Percentiles rank a stretch among this genome's conserved stretches.
Evolutionary conservation across 768 basidiomycete species (phyloP).

Genomic region (Tricholoma sp.): DNA sequence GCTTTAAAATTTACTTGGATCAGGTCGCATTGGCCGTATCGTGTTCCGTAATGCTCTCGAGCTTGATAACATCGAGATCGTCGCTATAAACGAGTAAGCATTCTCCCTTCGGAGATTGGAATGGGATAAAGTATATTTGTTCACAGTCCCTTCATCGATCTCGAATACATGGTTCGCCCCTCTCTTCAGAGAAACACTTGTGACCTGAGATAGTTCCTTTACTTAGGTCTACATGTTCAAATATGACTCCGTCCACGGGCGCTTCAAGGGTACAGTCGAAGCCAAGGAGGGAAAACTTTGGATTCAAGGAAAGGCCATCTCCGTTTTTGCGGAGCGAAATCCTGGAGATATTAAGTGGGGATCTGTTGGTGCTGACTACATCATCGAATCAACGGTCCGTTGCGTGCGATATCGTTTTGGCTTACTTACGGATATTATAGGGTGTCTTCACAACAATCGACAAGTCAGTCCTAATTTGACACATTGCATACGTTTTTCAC

Average conservation of each 20-base stretch:
- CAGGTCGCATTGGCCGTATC: slow-evolving; percentile 99
- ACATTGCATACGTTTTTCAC: slow-evolving; percentile 4
- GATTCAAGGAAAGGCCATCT: slow-evolving; percentile 75
- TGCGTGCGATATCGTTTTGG: background rate
- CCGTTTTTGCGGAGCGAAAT: slow-evolving; percentile 81
- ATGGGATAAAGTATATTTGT: background rate
- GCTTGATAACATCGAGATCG: slow-evolving; percentile 70
- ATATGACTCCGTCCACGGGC: slow-evolving; percentile 90
- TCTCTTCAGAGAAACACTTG: background rate
- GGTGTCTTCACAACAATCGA: slow-evolving; percentile 98
- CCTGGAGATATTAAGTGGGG: slow-evolving; percentile 85
- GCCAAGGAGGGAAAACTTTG: slow-evolving; percentile 84
- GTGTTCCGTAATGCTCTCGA: slow-evolving; percentile 92
- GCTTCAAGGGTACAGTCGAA: slow-evolving; percentile 82
- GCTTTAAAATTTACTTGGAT: slow-evolving; percentile 6
- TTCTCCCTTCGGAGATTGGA: background rate
- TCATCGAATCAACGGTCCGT: slow-evolving; percentile 91
- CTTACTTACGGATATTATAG: slow-evolving; percentile 28
- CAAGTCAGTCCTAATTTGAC: slow-evolving; percentile 44
- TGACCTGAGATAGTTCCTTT: background rate
- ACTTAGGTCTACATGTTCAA: slow-evolving; percentile 98
- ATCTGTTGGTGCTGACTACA: slow-evolving; percentile 77
- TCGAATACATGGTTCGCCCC: slow-evolving; percentile 84
- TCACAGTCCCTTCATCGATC: slow-evolving; percentile 90
- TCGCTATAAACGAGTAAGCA: slow-evolving; percentile 86